Conservation (phyloP, 352 stramenopile genomes). For the Phytophthora nicotianae region DNA sequence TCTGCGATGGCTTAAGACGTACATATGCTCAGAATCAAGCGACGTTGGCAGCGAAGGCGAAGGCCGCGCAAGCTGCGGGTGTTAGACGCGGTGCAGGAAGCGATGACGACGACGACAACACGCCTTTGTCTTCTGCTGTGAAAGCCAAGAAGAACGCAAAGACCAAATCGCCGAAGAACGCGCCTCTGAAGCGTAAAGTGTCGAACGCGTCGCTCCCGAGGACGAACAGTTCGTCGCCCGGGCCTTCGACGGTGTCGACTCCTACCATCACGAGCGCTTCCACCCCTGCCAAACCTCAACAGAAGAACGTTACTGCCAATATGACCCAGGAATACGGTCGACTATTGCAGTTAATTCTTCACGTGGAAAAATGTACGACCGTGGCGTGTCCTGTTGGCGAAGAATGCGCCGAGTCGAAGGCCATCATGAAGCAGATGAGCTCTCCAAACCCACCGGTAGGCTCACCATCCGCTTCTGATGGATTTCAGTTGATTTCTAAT, state of each 20-base stretch:
- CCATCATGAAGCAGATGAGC: slow-evolving; percentile 77
- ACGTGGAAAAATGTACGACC: slow-evolving; percentile 82
- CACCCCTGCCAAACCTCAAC: slow-evolving; percentile 31
- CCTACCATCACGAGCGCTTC: slow-evolving; percentile 6
- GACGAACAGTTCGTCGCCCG: slow-evolving; percentile 25
- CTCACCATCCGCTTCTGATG: neutral
- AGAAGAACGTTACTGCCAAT: slow-evolving; percentile 61
- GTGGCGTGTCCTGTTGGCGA: slow-evolving; percentile 65
- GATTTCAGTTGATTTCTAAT: neutral
- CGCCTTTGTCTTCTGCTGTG: slow-evolving; percentile 67
- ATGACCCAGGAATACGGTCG: slow-evolving; percentile 84
- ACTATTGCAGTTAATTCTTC: slow-evolving; percentile 85
- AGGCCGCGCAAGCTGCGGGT: slow-evolving; percentile 30
- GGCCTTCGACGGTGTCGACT: slow-evolving; percentile 25
- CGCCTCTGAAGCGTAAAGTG: slow-evolving; percentile 31
- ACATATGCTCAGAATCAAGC: slow-evolving; percentile 58
- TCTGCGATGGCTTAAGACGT: slow-evolving; percentile 76
- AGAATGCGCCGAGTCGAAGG: slow-evolving; percentile 79
- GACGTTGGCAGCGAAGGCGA: slow-evolving; percentile 37
- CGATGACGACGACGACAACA: slow-evolving; percentile 79
- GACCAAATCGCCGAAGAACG: slow-evolving; percentile 65
- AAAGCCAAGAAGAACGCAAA: slow-evolving; percentile 71
- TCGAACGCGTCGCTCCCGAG: slow-evolving; percentile 27
- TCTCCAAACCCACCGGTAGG: slow-evolving; percentile 64
- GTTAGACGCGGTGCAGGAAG: slow-evolving; percentile 25